Conservation (phyloP, 1,284 basidiomycete genomes). For the Papiliotrema flavescens region DNA sequence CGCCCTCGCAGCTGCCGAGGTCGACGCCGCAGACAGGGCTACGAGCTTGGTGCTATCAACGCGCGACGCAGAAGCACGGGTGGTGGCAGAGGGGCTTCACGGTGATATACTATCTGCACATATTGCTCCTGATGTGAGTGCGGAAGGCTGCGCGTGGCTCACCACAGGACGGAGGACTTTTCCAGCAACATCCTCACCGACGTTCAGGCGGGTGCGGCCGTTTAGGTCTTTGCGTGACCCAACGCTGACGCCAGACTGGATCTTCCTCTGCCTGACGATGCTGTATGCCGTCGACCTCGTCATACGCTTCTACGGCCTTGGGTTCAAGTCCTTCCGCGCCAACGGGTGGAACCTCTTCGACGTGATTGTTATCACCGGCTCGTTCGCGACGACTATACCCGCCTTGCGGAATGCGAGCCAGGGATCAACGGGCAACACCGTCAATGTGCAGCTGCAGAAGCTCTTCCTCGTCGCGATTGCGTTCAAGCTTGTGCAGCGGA, state of each 20-base stretch:
- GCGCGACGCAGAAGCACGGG: constrained; percentile 85
- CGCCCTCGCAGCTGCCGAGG: constrained; percentile 63
- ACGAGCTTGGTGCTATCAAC: constrained; percentile 85
- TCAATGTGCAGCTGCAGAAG: constrained; percentile 73
- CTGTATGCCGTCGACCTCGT: constrained; percentile 75
- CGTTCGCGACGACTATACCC: constrained; percentile 77
- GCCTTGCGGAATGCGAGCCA: constrained; percentile 54
- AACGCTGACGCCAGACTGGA: constrained; percentile 54
- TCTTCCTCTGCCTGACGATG: constrained; percentile 71
- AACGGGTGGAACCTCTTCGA: constrained; percentile 96
- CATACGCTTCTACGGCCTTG: constrained; percentile 77
- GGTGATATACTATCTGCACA: constrained; percentile 75
- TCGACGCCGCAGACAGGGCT: constrained; percentile 44
- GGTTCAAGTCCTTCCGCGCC: constrained; percentile 74
- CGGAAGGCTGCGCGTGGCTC: constrained; percentile 3
- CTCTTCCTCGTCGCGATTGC: constrained; percentile 89
- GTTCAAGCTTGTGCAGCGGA: constrained; percentile 90
- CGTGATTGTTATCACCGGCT: constrained; percentile 73
- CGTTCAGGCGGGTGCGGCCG: constrained; percentile 59
- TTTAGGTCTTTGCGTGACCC: background rate
- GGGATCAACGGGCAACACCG: constrained; percentile 24
- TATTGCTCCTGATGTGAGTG: constrained; percentile 75
- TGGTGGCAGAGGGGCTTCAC: constrained; percentile 90
- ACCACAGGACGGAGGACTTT: constrained; percentile 73
- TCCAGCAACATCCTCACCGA: constrained; percentile 59